Percentiles rank a stretch among this genome's conserved stretches.
Conservation (phyloP, 768 basidiomycete genomes). For the Megacollybia marginata region DNA sequence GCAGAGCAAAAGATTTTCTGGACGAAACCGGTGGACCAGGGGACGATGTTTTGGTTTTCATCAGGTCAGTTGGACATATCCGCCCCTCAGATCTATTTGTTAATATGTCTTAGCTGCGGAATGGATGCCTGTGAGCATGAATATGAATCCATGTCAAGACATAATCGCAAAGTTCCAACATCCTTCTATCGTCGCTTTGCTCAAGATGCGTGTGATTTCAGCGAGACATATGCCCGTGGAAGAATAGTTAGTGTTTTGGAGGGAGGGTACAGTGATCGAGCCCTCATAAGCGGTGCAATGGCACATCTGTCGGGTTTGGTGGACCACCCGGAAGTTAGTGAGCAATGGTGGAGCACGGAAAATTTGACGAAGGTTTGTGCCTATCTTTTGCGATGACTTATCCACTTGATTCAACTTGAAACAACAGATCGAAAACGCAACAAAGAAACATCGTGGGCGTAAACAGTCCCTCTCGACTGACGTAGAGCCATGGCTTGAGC, state of each 20-base stretch:
- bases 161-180: slow-evolving; percentile 81
- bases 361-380: slow-evolving; percentile 51
- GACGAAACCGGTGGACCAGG: slow-evolving; percentile 54
- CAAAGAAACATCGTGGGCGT: slow-evolving; percentile 52
- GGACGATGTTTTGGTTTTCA: slow-evolving; percentile 73
- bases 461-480: slow-evolving; percentile 29
- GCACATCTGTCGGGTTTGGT: slow-evolving; percentile 72
- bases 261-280: slow-evolving; percentile 91
- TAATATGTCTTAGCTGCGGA: slow-evolving; percentile 56
- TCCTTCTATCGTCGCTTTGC: slow-evolving; percentile 85
- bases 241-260: slow-evolving; percentile 85
- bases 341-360: slow-evolving; percentile 43
- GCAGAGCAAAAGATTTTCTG: slow-evolving; percentile 65
- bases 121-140: slow-evolving; percentile 96
- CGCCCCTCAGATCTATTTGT: background rate
- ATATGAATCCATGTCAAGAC: slow-evolving; percentile 83
- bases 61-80: slow-evolving; percentile 49
- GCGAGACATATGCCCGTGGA: slow-evolving; percentile 57
- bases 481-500: slow-evolving; percentile 51
- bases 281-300: slow-evolving; percentile 76
- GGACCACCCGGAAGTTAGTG: slow-evolving; percentile 21
- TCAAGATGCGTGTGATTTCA: slow-evolving; percentile 57
- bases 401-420: background rate
- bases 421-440: slow-evolving; percentile 56
- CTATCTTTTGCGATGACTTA: background rate